Percentiles rank a stretch among this genome's conserved stretches.
These are phyloP conservation scores for Pharnaceum exiguum DNA, from an alignment of 148 eudicot genomes.

Conservation along the genomic window DNA sequence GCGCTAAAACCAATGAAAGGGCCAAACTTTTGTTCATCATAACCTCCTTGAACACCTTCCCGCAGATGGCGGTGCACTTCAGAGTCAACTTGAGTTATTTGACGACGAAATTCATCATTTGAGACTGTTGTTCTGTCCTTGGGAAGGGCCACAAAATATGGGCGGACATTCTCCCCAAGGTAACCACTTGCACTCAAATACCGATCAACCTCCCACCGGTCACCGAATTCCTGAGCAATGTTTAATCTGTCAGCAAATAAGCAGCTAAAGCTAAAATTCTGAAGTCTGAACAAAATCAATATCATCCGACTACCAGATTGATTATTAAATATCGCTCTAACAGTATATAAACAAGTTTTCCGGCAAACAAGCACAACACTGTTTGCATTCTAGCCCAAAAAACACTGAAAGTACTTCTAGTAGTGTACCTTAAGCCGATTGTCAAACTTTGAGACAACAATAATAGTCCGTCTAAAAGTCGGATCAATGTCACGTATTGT, in stretches of 20 bases:
- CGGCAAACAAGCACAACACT: neutral
- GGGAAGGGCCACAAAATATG: slow-evolving; percentile 91
- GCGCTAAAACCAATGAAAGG: slow-evolving; percentile 74
- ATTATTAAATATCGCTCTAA: too few species aligned
- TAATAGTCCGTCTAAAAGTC: slow-evolving; percentile 63
- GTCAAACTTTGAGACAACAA: slow-evolving; percentile 96
- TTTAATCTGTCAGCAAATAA: neutral
- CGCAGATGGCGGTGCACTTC: slow-evolving; percentile 66
- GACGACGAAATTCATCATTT: slow-evolving; percentile 89
- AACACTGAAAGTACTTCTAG: neutral
- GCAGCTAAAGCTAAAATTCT: neutral
- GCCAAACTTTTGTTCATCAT: slow-evolving; percentile 86
- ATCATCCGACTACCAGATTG: too few species aligned
- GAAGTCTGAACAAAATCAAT: too few species aligned
- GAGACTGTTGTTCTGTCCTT: slow-evolving; percentile 69
- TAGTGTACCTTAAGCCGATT: slow-evolving; percentile 82
- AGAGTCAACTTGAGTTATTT: slow-evolving; percentile 78
- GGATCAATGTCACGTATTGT: slow-evolving; percentile 92
- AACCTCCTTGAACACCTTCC: slow-evolving; percentile 87
- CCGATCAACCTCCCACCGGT: slow-evolving; percentile 94
- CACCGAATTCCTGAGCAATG: slow-evolving; percentile 73
- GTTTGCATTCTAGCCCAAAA: too few species aligned
- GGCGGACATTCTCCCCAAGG: slow-evolving; percentile 85
- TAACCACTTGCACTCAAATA: slow-evolving; percentile 97
- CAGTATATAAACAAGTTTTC: too few species aligned